Base-by-base conservation (phyloP, 768 basidiomycete species). In the Crucibulum laeve region DNA sequence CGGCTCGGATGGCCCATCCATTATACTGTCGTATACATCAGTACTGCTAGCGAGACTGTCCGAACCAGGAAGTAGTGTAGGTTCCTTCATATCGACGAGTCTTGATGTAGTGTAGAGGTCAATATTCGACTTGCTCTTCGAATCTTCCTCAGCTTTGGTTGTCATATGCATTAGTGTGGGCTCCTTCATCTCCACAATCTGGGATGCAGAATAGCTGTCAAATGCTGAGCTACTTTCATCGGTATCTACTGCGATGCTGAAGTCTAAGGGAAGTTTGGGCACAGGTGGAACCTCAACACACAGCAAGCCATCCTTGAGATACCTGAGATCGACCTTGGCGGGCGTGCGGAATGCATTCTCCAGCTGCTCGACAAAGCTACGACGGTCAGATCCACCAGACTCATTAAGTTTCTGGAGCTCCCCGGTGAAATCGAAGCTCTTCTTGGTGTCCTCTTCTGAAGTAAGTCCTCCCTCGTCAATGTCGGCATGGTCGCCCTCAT, bases 341-440 rank as follows among this genome's bases (percentile, higher is more conserved):
- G 87, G 87, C 0, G 86, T 87, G 48, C 77, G 72, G 69, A 91
- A 91, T 1, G 87, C 87, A 40, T 71, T 81, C 65, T 90, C 88
- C 18, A 90, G 64, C 61, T 91, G 82, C 59, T 89, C 86, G 3
- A 91, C 82, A 54, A 91, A 91, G 60, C 87, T 90, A 10, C 61
- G 68, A 7, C 86, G 66, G 54, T 87, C 80, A 1, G 80, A 81
- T 1, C 54, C 85, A 25, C 84, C 83, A 4, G 79, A 82, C 51
- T 86, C 81, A 42, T 84, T 82, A 38, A 91, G 69, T 53, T 68
- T 80, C 59, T 74, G 64, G 41, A 91, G 61, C 58, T 90, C 89
- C 28, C 82, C 85, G 0, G 89, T 91, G 55, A 91, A 91, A 54
- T 91, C 88, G 47, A 91, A 91, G 1, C 82, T 85, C 53, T 76